Evolutionary conservation across 2,329 filamentous ascomycete species (phyloP), one percentile per base, ranked within the genome.

Genomic region (Fusarium napiforme): DNA sequence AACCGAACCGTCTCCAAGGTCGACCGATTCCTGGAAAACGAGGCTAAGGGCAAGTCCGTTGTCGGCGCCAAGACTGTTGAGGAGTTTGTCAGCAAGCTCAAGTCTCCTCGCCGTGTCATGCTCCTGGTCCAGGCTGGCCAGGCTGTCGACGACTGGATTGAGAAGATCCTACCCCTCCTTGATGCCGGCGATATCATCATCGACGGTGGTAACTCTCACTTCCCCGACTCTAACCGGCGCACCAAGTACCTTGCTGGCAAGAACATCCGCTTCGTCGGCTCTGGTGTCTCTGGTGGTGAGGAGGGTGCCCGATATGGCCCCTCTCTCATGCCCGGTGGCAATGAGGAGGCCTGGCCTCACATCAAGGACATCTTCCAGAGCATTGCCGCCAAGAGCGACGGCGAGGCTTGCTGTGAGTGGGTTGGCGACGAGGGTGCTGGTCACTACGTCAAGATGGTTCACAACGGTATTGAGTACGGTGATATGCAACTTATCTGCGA

Each of bases 361-460:
- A 97, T 99, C 88, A 98, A 99, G 92, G 95, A 98, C 81, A 93
- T 99, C 82, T 97, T 99, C 90, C 96, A 99, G 89, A 91, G 91
- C 88, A 97, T 99, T 83, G 90, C 96, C 75, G 96, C 96, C 85
- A 98, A 99, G 92, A 97, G 93, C 85, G 96, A 98, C 81, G 92
- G 92, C 81, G 96, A 99, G 90, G 87, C 96, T 77, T 99, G 96
- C 92, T 99, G 96, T 83, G 96, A 99, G 87, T 99, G 96, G 96
- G 96, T 99, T 80, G 96, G 96, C 88, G 96, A 98, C 87, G 95
- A 98, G 86, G 96, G 96, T 91, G 94, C 96, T 87, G 96, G 96
- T 80, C 96, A 99, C 92, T 99, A 98, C 90, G 96, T 99, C 89
- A 99, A 99, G 93, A 99, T 99, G 96, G 96, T 99, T 75, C 96